Base-by-base conservation (phyloP, 2,329 filamentous ascomycete genomes). In the Neospermospora avenae region DNA sequence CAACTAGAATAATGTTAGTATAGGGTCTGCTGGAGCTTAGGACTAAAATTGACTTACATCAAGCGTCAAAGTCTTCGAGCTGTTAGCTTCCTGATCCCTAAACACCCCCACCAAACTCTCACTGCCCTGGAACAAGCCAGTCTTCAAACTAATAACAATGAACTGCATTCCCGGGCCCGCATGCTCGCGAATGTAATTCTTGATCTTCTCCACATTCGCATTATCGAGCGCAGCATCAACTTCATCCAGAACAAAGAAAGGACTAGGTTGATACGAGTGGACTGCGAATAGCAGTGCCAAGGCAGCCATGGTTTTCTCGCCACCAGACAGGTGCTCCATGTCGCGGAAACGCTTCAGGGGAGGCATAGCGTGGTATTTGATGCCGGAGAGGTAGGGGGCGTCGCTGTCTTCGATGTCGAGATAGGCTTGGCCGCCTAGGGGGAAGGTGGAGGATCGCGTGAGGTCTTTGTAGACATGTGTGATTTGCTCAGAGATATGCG, bases 301-400 rank as follows among this genome's bases (percentile, higher is more conserved):
- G 14, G 95, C 95, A 1, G 95, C 95, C 88, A 99, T 99, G 0
- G 95, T 99, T 81, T 99, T 99, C 77, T 99, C 95, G 58, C 95
- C 95, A 70, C 95, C 95, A 1, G 91, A 96, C 10, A 99, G 80
- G 73, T 97, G 95, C 75, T 99, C 95, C 95, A 99, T 99, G 74
- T 99, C 96, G 69, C 95, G 85, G 84, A 99, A 99, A 48, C 95
- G 91, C 78, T 99, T 99, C 64, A 97, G 85, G 1, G 95, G 95
- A 20, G 95, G 95, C 93, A 98, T 99, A 64, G 95, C 96, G 73
- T 98, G 93, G 76, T 99, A 99, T 73, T 96, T 97, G 76, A 99
- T 92, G 34, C 95, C 95, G 42, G 90, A 91, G 3, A 97, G 84
- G 74, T 98, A 99, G 0, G 95, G 95, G 71, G 96, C 93, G 65